Evolutionary conservation across 768 basidiomycete genomes (phyloP), one percentile per base, ranked within the genome.

Genomic region (Strobilomyces echinocephalus): DNA sequence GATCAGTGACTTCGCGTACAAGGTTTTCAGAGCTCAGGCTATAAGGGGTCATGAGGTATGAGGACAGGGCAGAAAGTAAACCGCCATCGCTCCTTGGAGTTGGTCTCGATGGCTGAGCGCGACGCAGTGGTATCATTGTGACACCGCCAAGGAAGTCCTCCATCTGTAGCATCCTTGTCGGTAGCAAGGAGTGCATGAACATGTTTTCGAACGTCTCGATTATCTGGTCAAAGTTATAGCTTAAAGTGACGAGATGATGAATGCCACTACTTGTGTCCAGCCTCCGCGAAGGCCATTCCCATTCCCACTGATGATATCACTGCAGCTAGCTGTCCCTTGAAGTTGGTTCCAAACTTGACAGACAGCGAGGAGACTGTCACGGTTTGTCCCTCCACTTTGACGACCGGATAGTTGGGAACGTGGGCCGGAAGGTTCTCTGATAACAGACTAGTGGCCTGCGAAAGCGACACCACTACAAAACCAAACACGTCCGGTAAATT

Each of bases 151-250:
- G 79, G 74, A 99, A 98, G 65, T 98, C 97, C 67, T 97, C 95
- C 90, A 97, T 95, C 68, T 95, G 92, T 11, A 97, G 74, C 88
- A 99, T 90, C 46, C 87, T 79, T 10, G 78, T 83, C 0, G 97
- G 97, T 16, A 99, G 75, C 24, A 98, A 76, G 16, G 95, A 95
- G 67, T 98, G 90, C 43, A 97, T 71, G 73, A 98, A 99, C 21
- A 99, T 75, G 33, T 94, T 97, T 64, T 95, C 88, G 72, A 95
- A 95, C 86, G 98, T 97, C 69, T 98, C 95, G 62, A 99, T 97
- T 50, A 99, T 92, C 89, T 97, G 52, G 43, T 24, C 18, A 31
- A 31, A 45, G 47, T 52, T 10, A 62, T 39, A 38, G 20, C 31
- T 54, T 43, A 12, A 38, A 46, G 26, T 20, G 11, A 38, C 6